Base-by-base conservation (phyloP, 768 basidiomycete species). In the Hericium coralloides region DNA sequence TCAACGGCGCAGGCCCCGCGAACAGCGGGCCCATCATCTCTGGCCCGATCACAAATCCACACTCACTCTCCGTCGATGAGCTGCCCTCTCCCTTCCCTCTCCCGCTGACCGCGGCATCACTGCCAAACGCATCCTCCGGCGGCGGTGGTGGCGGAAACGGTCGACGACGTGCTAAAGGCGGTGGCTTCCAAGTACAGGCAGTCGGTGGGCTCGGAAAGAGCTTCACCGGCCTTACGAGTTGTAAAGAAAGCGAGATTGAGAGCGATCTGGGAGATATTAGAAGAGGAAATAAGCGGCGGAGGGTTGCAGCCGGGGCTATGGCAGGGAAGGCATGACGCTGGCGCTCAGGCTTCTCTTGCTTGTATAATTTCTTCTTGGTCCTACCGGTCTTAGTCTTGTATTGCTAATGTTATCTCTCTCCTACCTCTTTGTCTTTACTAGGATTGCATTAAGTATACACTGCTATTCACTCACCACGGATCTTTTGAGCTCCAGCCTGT, bases 21-120 rank as follows among this genome's bases (percentile, higher is more conserved):
- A 59, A 55, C 12, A 62, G 65, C 47, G 51, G 66, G 58, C 58
- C 71, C 20, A 73, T 73, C 49, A 69, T 71, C 56, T 73, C 72
- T 48, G 76, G 86, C 0, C 81, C 87, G 18, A 80, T 88, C 63
- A 83, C 85, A 38, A 92, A 91, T 67, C 90, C 90, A 2, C 87
- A 90, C 65, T 92, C 91, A 5, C 83, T 92, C 49, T 79, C 87
- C 3, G 85, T 92, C 41, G 91, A 93, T 61, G 91, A 92, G 65
- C 79, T 93, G 38, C 88, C 90, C 3, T 92, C 91, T 0, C 88
- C 87, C 12, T 92, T 90, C 75, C 87, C 89, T 0, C 75, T 89
- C 10, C 79, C 87, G 1, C 79, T 92, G 12, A 86, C 83, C 6
- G 75, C 80, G 4, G 78, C 76, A 15, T 73, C 75, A n/a, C 68